Conservation (phyloP, 805 yeast genomes). For the Candida nonsorbophila region DNA sequence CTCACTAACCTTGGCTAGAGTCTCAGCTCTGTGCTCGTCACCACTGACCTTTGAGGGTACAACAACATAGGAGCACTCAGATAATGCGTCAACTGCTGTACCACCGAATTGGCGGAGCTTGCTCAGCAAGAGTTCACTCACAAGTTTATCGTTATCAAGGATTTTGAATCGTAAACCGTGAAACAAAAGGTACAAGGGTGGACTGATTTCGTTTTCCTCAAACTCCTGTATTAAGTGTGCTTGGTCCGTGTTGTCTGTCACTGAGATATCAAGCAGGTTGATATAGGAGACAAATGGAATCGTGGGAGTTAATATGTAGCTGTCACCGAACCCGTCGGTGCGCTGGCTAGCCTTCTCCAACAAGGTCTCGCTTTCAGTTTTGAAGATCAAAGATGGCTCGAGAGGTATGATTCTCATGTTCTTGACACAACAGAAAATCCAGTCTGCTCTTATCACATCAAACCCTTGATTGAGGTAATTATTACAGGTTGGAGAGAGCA, state of each 20-base stretch:
- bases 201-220: too few relatives aligned
- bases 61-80: constrained; percentile 7
- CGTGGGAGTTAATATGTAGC: constrained; percentile 30
- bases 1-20: background rate
- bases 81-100: background rate
- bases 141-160: too few relatives aligned
- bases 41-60: constrained; percentile 7
- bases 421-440: constrained; percentile 67
- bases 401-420: constrained; percentile 38
- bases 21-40: constrained; percentile 1
- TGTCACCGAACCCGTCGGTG: constrained; percentile 61
- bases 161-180: too few relatives aligned
- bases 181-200: too few relatives aligned
- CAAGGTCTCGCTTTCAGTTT: constrained; percentile 25
- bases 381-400: constrained; percentile 53
- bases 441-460: constrained; percentile 60
- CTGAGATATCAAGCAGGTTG: too few relatives aligned
- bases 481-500: constrained; percentile 19
- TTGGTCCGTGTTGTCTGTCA: too few relatives aligned
- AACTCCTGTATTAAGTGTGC: too few relatives aligned
- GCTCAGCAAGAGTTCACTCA: background rate
- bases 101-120: constrained; percentile 2
- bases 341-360: constrained; percentile 12
- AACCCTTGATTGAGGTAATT: constrained; percentile 35
- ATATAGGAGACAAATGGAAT: constrained; percentile 2